Evolutionary conservation across 2,329 filamentous ascomycete species (phyloP).

Genomic region (Septoria linicola): DNA sequence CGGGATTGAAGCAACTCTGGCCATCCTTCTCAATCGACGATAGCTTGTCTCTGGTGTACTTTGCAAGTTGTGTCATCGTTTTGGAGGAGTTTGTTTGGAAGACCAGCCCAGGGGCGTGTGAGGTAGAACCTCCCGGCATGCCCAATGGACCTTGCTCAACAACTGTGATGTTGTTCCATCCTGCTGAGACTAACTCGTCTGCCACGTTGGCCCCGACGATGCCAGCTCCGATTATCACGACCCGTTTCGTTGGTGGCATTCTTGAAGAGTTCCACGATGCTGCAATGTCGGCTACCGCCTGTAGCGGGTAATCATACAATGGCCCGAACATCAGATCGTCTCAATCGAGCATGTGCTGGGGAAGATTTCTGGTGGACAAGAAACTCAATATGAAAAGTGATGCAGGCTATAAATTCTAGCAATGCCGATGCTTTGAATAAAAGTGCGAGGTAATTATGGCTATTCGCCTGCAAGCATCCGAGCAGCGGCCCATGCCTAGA

Average conservation of each 20-base stretch:
- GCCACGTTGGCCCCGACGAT: slow-evolving; percentile 65
- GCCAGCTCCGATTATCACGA: slow-evolving; percentile 63
- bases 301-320: slow-evolving; percentile 6
- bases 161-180: slow-evolving; percentile 64
- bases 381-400: neutral
- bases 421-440: neutral
- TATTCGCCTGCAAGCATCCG: neutral
- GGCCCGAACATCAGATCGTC: slow-evolving; percentile 8
- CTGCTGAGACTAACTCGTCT: slow-evolving; percentile 61
- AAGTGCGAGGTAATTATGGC: neutral
- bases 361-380: too few species aligned
- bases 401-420: neutral
- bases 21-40: slow-evolving; percentile 52
- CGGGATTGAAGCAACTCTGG: slow-evolving; percentile 59
- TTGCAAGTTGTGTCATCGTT: slow-evolving; percentile 59
- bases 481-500: neutral
- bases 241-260: slow-evolving; percentile 40
- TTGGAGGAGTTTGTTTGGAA: slow-evolving; percentile 62
- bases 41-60: slow-evolving; percentile 63
- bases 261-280: neutral
- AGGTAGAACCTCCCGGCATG: slow-evolving; percentile 65
- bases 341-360: neutral
- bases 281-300: slow-evolving; percentile 4
- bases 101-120: slow-evolving; percentile 63
- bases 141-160: slow-evolving; percentile 62